These are phyloP conservation scores for Berberis thunbergii DNA, from an alignment of 164 flowering plant species.

Conservation along the genomic window DNA sequence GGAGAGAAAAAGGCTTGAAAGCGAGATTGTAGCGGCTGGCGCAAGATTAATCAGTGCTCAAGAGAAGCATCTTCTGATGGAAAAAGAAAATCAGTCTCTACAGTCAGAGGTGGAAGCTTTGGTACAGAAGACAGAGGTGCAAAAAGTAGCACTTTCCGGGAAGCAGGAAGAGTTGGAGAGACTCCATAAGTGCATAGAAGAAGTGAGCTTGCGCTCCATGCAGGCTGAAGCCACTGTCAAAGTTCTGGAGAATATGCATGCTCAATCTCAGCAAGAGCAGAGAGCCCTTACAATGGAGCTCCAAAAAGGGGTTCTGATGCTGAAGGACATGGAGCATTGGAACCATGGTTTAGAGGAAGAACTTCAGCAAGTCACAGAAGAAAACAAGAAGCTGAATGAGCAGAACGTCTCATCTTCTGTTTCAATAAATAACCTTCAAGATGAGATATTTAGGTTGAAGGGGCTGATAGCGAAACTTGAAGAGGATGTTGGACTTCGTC, in stretches of 20 bases:
- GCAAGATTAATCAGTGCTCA: conserved; percentile 40
- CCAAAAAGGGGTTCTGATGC: conserved; percentile 41
- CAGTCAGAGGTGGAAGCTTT: conserved; percentile 45
- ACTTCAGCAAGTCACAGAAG: conserved; percentile 35
- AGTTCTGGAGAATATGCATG: conserved; percentile 5
- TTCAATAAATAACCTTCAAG: conserved; percentile 39
- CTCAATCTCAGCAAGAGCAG: conserved; percentile 59
- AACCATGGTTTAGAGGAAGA: conserved; percentile 50
- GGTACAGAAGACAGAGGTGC: conserved; percentile 37
- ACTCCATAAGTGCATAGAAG: conserved; percentile 37
- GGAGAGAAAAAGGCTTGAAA: conserved; percentile 43
- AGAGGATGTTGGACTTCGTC: conserved; percentile 45
- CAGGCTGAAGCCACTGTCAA: conserved; percentile 52
- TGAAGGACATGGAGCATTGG: conserved; percentile 55
- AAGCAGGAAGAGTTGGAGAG: conserved; percentile 61
- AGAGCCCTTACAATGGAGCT: conserved; percentile 51
- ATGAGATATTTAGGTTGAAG: conserved; percentile 46
- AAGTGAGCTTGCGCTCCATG: conserved; percentile 41
- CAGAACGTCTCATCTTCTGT: conserved; percentile 34
- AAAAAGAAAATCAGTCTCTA: conserved; percentile 52
- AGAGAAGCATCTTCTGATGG: conserved; percentile 39
- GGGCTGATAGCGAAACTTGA: conserved; percentile 66
- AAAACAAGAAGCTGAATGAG: conserved; percentile 50
- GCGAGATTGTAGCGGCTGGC: conserved; percentile 33
- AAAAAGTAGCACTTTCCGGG: conserved; percentile 51